These are phyloP conservation scores for Torulaspora indica DNA, from an alignment of 805 yeast species.

Conservation along the genomic window DNA sequence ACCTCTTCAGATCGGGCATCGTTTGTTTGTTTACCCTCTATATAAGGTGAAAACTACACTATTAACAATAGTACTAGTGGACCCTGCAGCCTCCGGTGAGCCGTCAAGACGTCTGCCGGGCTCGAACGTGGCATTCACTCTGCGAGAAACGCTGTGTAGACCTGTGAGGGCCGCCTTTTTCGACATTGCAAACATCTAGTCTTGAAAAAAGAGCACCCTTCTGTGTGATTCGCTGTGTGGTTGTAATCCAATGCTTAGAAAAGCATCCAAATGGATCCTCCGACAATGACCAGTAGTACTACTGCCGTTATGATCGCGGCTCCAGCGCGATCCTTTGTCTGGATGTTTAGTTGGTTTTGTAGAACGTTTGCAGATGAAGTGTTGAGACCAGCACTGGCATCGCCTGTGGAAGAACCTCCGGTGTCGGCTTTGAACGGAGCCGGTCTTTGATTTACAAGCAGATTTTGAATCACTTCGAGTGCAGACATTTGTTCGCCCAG, in stretches of 20 bases:
- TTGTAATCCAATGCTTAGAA: slow-evolving; percentile 29
- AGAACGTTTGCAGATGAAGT: slow-evolving; percentile 39
- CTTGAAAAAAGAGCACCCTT: too few species aligned
- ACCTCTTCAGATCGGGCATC: neutral
- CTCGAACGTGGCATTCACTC: too few species aligned
- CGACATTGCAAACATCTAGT: too few species aligned
- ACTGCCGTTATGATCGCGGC: slow-evolving; percentile 85
- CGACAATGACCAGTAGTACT: slow-evolving; percentile 54
- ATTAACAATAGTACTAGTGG: neutral
- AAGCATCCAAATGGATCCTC: slow-evolving; percentile 78
- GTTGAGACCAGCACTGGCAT: slow-evolving; percentile 48
- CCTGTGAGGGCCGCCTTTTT: too few species aligned
- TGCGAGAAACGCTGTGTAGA: too few species aligned
- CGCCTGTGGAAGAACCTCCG: slow-evolving; percentile 56
- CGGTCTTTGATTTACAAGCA: slow-evolving; percentile 42
- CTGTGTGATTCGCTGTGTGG: too few species aligned
- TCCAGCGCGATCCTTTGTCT: slow-evolving; percentile 72
- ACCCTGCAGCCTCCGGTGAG: neutral
- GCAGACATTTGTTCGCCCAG: slow-evolving; percentile 79
- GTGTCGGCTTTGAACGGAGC: slow-evolving; percentile 50
- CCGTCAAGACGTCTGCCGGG: neutral
- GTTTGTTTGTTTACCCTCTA: neutral
- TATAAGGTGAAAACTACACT: neutral
- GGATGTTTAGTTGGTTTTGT: slow-evolving; percentile 42
- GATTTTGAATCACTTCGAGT: slow-evolving; percentile 54